phyloP scores from a whole-genome alignment of 768 basidiomycete species.

The Termitomyces heimii region DNA sequence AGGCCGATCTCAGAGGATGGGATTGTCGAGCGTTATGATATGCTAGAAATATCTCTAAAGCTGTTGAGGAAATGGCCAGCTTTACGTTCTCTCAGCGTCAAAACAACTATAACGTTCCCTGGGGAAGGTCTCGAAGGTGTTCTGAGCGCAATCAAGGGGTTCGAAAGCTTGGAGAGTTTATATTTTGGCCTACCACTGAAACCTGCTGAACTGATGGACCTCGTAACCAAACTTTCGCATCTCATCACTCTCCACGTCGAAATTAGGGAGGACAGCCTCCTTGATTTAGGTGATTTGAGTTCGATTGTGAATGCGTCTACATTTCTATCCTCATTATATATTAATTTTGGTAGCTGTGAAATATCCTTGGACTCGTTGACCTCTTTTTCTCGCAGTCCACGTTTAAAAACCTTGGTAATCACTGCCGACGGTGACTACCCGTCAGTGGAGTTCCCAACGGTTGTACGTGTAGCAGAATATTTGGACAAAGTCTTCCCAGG shows the following conservation, averaged over 20 bases:
- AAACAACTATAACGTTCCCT: background rate
- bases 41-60: no score
- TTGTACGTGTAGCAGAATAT: background rate
- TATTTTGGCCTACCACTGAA: background rate
- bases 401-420: background rate
- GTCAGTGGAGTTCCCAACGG: background rate
- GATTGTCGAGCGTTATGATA: no score
- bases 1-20: no score
- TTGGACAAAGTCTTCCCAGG: background rate
- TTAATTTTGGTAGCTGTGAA: background rate
- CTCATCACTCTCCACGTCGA: background rate
- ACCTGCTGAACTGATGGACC: background rate
- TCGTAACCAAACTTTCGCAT: background rate
- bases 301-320: background rate
- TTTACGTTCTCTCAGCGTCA: background rate
- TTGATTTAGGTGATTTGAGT: background rate
- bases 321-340: background rate
- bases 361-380: background rate
- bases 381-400: background rate
- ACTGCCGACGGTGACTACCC: background rate
- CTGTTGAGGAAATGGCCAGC: background rate
- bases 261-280: background rate
- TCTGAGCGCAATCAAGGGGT: background rate
- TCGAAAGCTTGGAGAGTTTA: background rate
- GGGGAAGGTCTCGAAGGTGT: background rate